A percentile compares a stretch with the other conserved stretches of the same genome.
Conservation (phyloP, 1,284 basidiomycete species). For the Ceraceosorus bombacis region DNA sequence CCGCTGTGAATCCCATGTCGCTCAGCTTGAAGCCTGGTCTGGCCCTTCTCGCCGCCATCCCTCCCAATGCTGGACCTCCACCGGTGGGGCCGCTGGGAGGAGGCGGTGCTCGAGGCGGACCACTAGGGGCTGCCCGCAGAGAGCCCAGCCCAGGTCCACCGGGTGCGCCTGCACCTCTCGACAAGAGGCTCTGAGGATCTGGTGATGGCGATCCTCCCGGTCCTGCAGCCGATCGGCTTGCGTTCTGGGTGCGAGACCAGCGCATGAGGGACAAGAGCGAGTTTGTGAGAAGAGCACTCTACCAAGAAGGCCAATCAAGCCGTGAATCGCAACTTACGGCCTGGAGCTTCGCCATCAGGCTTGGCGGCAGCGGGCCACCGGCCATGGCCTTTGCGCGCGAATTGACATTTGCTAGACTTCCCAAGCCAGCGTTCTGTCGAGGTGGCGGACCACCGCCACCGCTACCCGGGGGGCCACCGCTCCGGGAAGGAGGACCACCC, state of each 20-base stretch:
- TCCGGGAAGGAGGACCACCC: constrained; percentile 2
- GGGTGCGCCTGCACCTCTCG: background rate
- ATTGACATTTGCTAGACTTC: constrained; percentile 6
- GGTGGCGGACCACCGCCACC: constrained; percentile 7
- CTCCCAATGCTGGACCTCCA: constrained; percentile 10
- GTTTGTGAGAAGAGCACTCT: background rate
- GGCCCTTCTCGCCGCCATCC: constrained; percentile 19
- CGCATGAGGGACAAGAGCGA: constrained; percentile 3
- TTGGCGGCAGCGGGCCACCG: constrained; percentile 58
- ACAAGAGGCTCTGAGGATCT: background rate
- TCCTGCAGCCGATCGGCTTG: background rate
- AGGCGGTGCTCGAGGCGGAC: background rate
- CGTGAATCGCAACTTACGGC: constrained; percentile 56
- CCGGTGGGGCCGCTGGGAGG: background rate
- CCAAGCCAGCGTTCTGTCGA: background rate
- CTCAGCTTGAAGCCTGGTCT: constrained; percentile 35
- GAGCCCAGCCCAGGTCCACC: background rate
- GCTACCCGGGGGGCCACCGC: background rate
- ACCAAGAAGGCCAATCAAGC: constrained; percentile 21
- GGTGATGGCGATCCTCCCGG: background rate
- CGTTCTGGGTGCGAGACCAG: constrained; percentile 9
- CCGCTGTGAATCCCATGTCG: constrained; percentile 25
- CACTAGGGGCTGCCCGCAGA: background rate
- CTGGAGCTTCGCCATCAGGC: constrained; percentile 85
- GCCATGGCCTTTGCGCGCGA: constrained; percentile 38